A percentile compares a stretch with the other conserved stretches of the same genome.
These are phyloP conservation scores for Chlorencoelia australis DNA, from an alignment of 2,329 filamentous ascomycete genomes.

Conservation along the genomic window DNA sequence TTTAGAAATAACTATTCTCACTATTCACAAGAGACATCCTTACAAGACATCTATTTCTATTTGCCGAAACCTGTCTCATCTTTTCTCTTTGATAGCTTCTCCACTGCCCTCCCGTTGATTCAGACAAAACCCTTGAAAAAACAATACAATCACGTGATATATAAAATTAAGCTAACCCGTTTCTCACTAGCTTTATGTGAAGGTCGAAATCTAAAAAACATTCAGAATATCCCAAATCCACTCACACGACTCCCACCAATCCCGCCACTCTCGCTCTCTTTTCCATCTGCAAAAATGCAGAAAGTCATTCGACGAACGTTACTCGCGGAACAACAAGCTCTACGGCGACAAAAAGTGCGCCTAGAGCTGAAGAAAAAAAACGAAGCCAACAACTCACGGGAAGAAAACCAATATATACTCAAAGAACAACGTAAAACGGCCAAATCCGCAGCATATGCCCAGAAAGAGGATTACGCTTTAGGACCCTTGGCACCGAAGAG, in stretches of 20 bases:
- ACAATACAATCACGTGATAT: too few species aligned
- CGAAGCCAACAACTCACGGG: background rate
- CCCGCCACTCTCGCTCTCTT: conserved; percentile 5
- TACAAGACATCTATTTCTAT: too few species aligned
- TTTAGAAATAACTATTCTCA: too few species aligned
- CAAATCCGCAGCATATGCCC: conserved; percentile 2
- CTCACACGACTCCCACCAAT: conserved; percentile 3
- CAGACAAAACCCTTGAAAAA: too few species aligned
- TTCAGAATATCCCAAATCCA: too few species aligned
- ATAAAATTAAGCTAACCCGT: too few species aligned
- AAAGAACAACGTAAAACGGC: conserved; percentile 17
- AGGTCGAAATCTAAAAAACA: too few species aligned
- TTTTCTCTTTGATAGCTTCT: background rate
- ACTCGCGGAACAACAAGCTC: conserved; percentile 55
- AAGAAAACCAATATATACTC: conserved; percentile 9
- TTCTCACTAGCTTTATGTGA: too few species aligned
- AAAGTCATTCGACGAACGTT: conserved; percentile 58
- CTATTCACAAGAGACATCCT: too few species aligned
- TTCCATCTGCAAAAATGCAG: conserved; percentile 44
- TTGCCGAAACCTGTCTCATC: background rate
- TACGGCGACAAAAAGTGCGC: conserved; percentile 38
- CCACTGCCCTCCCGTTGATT: too few species aligned
- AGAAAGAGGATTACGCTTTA: conserved; percentile 61
- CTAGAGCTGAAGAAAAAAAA: conserved; percentile 27
- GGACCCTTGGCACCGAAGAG: conserved; percentile 70